Evolutionary conservation across 2,329 filamentous ascomycete species (phyloP), one percentile per base, ranked within the genome.

Genomic region (Fulvia fulva): DNA sequence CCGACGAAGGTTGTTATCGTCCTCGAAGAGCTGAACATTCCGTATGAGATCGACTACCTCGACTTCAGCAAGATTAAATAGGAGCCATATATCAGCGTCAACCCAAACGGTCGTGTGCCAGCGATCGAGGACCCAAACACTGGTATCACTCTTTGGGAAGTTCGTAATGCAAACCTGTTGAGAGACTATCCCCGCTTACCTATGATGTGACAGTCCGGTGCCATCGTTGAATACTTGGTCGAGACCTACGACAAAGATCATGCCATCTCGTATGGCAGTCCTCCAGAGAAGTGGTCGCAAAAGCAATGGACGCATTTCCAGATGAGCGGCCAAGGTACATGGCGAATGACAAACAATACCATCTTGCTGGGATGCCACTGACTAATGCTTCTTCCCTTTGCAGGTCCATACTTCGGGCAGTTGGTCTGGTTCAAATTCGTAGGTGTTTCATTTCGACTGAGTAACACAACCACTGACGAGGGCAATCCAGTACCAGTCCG

Each of bases 91-190:
- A 65, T 73, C 34, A 66, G 65, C 46, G 53, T 76, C 62, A 77
- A 78, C 62, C 74, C 75, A 53, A 78, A 78, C 54, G 75, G 75
- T 43, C 68, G 75, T 11, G 67, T 75, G 19, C 76, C 77, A 14
- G 73, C 73, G 2, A 75, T 80, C 56, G 58, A 76, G 23, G 78
- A 80, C 63, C 77, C 76, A 0, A 79, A 79, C 67, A 77, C 74
- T 1, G 71, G 70, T 43, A 63, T 76, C 49, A 75, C 70, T 8
- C 61, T 77, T 5, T 76, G 71, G 65, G 74, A 76, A 57, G 58
- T 60, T 26, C 16, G 25, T 19, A 9, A 32, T 2, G 16, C 32
- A n/a, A 3, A 30, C 16, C 22, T 50, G 28, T 6, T 45, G n/a
- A 47, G 26, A 2, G 16, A 30, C 21, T 7, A n/a, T 12, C 11